phyloP scores from a whole-genome alignment of 768 basidiomycete genomes.

The Hypsizygus marmoreus region DNA sequence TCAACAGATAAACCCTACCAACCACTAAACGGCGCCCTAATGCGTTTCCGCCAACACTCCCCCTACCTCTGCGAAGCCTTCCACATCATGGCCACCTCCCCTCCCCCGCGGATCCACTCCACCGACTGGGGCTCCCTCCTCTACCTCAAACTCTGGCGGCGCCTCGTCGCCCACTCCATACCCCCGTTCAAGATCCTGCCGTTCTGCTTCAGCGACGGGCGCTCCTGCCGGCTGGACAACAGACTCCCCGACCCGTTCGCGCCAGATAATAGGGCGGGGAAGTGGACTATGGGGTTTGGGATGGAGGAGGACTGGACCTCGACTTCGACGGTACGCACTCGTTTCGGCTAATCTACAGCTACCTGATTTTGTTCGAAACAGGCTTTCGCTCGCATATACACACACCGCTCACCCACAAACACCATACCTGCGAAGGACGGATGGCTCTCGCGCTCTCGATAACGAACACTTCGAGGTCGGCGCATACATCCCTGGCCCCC shows the following conservation, averaged over 20 bases:
- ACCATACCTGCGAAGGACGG: too few species aligned
- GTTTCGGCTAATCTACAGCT: too few species aligned
- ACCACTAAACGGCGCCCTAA: slow-evolving; percentile 90
- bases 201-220: slow-evolving; percentile 92
- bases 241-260: slow-evolving; percentile 90
- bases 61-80: slow-evolving; percentile 98
- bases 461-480: too few species aligned
- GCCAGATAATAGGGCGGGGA: slow-evolving; percentile 51
- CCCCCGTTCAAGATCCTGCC: slow-evolving; percentile 92
- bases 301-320: slow-evolving; percentile 63
- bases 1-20: slow-evolving; percentile 42
- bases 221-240: slow-evolving; percentile 90
- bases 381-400: too few species aligned
- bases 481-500: too few species aligned
- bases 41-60: slow-evolving; percentile 89
- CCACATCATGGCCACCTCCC: slow-evolving; percentile 79
- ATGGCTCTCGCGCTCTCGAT: too few species aligned
- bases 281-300: slow-evolving; percentile 70
- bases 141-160: slow-evolving; percentile 89
- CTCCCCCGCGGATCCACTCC: slow-evolving; percentile 72
- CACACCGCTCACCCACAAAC: too few species aligned
- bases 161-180: slow-evolving; percentile 69
- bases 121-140: slow-evolving; percentile 95
- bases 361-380: too few species aligned
- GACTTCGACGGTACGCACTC: too few species aligned